Evolutionary conservation across 1,284 basidiomycete species (phyloP).

Genomic region (Caloboletus firmus): DNA sequence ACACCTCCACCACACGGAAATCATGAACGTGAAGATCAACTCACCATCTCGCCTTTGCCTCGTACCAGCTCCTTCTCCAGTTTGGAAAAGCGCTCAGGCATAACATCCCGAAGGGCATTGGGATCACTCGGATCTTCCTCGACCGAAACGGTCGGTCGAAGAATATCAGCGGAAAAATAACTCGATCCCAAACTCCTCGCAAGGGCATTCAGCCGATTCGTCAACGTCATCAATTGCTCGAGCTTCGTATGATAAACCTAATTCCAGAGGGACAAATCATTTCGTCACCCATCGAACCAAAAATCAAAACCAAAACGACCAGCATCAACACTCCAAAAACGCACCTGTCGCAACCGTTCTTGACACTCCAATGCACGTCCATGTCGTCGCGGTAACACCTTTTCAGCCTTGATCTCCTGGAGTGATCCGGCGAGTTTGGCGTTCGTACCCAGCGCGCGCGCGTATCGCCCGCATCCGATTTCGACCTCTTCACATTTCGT

Average conservation of each 20-base stretch:
- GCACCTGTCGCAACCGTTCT: conserved; percentile 73
- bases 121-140: conserved; percentile 45
- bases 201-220: conserved; percentile 58
- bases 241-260: conserved; percentile 78
- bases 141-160: conserved; percentile 45
- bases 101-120: conserved; percentile 61
- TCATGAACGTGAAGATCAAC: conserved; percentile 29
- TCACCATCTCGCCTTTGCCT: conserved; percentile 77
- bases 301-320: too few relatives aligned
- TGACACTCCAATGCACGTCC: conserved; percentile 65
- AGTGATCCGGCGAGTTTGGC: conserved; percentile 58
- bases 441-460: conserved; percentile 66
- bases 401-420: conserved; percentile 58
- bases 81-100: conserved; percentile 71
- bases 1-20: background rate
- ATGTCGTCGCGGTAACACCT: conserved; percentile 64
- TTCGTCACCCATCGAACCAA: background rate
- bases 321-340: conserved; percentile 21
- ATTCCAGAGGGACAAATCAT: background rate
- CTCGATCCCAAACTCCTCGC: conserved; percentile 54
- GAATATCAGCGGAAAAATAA: conserved; percentile 59
- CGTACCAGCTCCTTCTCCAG: conserved; percentile 79
- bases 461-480: conserved; percentile 60
- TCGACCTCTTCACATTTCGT: conserved; percentile 63
- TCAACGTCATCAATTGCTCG: conserved; percentile 68